Percentiles rank a stretch among this genome's conserved stretches.
phyloP scores from a whole-genome alignment of 2,329 filamentous ascomycete species.

The Curvularia hawaiiensis region DNA sequence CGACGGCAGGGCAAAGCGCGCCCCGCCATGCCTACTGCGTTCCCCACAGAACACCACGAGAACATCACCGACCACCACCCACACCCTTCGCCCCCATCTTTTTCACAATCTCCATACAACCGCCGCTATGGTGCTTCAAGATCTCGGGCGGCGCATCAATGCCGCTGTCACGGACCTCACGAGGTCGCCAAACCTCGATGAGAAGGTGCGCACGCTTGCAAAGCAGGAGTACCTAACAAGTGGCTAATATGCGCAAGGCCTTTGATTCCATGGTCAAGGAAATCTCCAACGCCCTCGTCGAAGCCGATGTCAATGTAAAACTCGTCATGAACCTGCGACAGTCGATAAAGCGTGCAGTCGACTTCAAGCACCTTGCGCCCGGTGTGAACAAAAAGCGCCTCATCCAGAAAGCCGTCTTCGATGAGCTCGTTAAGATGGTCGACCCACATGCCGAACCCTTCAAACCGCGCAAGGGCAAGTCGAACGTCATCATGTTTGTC shows the following conservation, averaged over 20 bases:
- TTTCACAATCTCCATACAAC: conserved; percentile 19
- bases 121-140: conserved; percentile 88
- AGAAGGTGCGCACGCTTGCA: conserved; percentile 68
- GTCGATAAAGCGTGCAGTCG: conserved; percentile 87
- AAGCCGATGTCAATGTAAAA: conserved; percentile 96
- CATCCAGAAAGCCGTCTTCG: conserved; percentile 97
- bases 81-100: conserved; percentile 4
- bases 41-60: conserved; percentile 29
- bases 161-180: conserved; percentile 93
- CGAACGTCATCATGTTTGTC: conserved; percentile 99
- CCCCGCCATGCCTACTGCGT: conserved; percentile 19
- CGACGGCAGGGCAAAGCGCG: conserved; percentile 43
- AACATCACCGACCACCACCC: conserved; percentile 18
- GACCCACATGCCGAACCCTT: conserved; percentile 95
- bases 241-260: conserved; percentile 63
- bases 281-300: conserved; percentile 92
- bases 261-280: conserved; percentile 99
- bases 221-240: conserved; percentile 14
- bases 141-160: conserved; percentile 98
- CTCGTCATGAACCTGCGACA: conserved; percentile 91
- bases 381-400: conserved; percentile 98
- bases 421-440: conserved; percentile 93
- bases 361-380: conserved; percentile 90
- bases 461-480: conserved; percentile 94
- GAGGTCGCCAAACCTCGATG: conserved; percentile 88